A percentile compares a stretch with the other conserved stretches of the same genome.
Conservation (phyloP, 2,329 filamentous ascomycete genomes). For the Aspergillus carbonarius region DNA sequence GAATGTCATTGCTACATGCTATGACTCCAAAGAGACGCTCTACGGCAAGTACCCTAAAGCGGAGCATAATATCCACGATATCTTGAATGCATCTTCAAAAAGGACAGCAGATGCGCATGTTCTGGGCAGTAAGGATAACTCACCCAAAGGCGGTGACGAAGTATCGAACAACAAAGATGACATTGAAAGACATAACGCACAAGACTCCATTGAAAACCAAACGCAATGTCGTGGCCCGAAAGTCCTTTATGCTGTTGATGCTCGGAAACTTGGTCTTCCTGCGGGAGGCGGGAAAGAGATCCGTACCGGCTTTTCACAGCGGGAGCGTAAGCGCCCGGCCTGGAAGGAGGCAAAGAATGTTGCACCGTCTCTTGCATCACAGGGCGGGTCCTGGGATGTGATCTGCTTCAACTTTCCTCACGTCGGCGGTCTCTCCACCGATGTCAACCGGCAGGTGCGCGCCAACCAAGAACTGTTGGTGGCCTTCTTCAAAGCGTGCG, state of each 20-base stretch:
- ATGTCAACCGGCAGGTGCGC: conserved; percentile 91
- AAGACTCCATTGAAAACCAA: conserved; percentile 13
- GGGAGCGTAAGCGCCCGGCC: conserved; percentile 31
- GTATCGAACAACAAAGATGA: neutral
- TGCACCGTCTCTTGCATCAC: neutral
- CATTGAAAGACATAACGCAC: neutral
- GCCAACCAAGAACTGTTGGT: conserved; percentile 70
- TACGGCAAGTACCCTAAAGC: conserved; percentile 73
- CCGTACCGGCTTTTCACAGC: conserved; percentile 39
- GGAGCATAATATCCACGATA: conserved; percentile 55
- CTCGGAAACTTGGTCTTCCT: conserved; percentile 40
- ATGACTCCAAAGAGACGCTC: conserved; percentile 51
- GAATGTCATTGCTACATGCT: conserved; percentile 45
- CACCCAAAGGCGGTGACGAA: neutral
- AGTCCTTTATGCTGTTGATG: conserved; percentile 46
- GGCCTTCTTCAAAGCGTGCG: conserved; percentile 48
- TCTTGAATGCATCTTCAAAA: conserved; percentile 20
- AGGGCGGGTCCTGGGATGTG: conserved; percentile 61
- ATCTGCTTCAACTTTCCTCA: conserved; percentile 98
- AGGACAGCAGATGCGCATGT: neutral
- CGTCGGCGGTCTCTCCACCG: conserved; percentile 85
- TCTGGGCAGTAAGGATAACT: neutral
- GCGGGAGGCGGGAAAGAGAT: conserved; percentile 44
- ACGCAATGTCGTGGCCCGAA: conserved; percentile 23
- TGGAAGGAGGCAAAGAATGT: conserved; percentile 19